Base-by-base conservation (phyloP, 1,284 basidiomycete species). In the Trichosporon inkin region DNA sequence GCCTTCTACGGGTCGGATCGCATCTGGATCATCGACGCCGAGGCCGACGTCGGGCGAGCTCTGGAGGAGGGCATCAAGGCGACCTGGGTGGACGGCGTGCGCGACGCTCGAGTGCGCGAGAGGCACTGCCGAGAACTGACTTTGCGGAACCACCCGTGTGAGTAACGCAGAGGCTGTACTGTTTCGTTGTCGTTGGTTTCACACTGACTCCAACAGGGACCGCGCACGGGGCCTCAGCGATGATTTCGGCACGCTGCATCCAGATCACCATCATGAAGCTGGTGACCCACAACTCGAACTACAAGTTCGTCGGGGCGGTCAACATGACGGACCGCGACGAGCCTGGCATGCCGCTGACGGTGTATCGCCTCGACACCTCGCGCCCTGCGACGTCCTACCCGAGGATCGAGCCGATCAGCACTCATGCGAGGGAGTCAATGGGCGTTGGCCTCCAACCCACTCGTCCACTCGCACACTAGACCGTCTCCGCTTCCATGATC, bases 1-100 rank as follows among this genome's bases (percentile, higher is more conserved):
- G 71, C 68, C 0, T 77, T 75, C 63, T 68, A 75, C 64, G 71
- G 69, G 10, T 58, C 57, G 47, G 75, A 77, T 59, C 55, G 73
- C 36, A 68, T 77, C 41, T 77, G 73, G 73, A 74, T 77, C 55
- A 77, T 77, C 53, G 75, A 77, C 56, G 72, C 75, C 22, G 72
- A 73, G 51, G 73, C 72, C 2, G 75, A 77, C 37, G 70, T 77
- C 6, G 75, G 75, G 16, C 64, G 73, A 52, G 68, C 69, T 2
- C 60, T 77, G 10, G 75, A 77, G 61, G 68, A 74, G 55, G 74
- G 73, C 5, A 75, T 77, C 64, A 71, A 68, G 60, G 67, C 62
- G 13, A 71, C 62, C 51, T 77, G 75, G 75, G 44, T 68, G 1
- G 71, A 74, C 38, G 75, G 74, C n/a, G 61, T 77, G 11, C 63